Evolutionary conservation across 805 yeast genomes (phyloP), one percentile per base, ranked within the genome.

Genomic region (Starmerella etchellsii): DNA sequence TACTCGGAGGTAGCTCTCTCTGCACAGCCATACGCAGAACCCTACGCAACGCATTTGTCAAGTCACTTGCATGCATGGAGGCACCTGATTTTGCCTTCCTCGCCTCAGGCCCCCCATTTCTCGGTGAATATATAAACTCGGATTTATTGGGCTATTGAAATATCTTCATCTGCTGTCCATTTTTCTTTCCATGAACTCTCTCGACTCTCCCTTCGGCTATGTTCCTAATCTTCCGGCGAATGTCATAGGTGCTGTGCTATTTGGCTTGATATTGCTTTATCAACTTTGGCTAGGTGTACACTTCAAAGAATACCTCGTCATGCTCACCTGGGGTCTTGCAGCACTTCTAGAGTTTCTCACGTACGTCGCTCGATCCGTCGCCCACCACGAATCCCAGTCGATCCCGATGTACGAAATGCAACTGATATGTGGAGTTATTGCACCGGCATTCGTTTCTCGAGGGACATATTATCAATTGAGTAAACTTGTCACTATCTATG

Each of bases 361-460:
- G 1, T 84, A 78, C 54, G 56, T 69, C 7, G 82, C 77, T 3
- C 61, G 94, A 40, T 49, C 70, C 41, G 66, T 77, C 2, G 66
- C 68, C 16, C 48, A 54, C 32, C 55, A 70, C 48, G 42, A 51
- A 16, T 54, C 58, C 2, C 28, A 47, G n/a, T 53, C 60, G 31
- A 48, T 59, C 30, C 56, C 67, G 37, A 62, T 66, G 21, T 84
- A 67, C 53, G 54, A 79, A 31, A 60, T 76, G 51, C 93, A 84
- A 57, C 70, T 78, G 48, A 69, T 76, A 41, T 67, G 77, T 51
- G 61, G 82, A 41, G 81, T 87, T 0, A 59, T 84, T 35, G 88
- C 83, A 0, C 95, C 95, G 0, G 83, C 82, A 18, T 79, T 84
- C 56, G 64, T 80, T 33, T 78, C 81, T 81, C 94, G 80, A 3